A percentile compares a stretch with the other conserved stretches of the same genome.
These are phyloP conservation scores for Solanum corneliomulleri DNA, from an alignment of 257 asterid genomes.

Conservation along the genomic window DNA sequence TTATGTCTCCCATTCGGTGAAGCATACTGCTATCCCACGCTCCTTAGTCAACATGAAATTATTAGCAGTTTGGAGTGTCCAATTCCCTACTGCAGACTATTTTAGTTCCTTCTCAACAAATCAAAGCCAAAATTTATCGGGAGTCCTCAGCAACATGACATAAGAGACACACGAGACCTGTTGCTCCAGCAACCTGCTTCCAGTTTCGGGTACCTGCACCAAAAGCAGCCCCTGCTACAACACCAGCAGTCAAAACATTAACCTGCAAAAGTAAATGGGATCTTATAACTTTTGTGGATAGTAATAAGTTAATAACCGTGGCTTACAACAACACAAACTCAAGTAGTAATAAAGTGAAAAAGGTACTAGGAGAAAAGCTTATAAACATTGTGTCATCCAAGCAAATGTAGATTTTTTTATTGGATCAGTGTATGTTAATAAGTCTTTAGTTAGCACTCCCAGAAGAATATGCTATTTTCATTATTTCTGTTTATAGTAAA, in stretches of 20 bases:
- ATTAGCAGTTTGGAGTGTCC: neutral
- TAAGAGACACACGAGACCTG: conserved; percentile 54
- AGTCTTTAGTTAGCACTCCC: neutral
- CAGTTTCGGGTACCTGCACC: conserved; percentile 73
- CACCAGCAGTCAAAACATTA: conserved; percentile 66
- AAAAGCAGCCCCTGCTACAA: conserved; percentile 65
- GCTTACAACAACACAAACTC: neutral
- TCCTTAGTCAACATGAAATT: neutral
- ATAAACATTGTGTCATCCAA: neutral
- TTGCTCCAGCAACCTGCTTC: conserved; percentile 73
- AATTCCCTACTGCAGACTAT: neutral
- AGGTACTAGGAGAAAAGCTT: neutral
- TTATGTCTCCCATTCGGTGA: neutral
- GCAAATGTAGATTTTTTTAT: neutral
- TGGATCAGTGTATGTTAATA: neutral
- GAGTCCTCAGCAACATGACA: conserved; percentile 35
- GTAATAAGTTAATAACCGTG: neutral
- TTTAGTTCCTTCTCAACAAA: neutral
- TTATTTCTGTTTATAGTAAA: neutral
- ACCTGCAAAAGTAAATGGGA: neutral
- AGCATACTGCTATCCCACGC: neutral
- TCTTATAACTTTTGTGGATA: neutral
- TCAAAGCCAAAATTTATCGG: conserved; percentile 11
- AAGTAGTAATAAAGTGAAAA: neutral
- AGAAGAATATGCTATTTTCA: neutral